These are phyloP conservation scores for Orbilia brochopaga DNA, from an alignment of 2,329 filamentous ascomycete species.

Conservation along the genomic window DNA sequence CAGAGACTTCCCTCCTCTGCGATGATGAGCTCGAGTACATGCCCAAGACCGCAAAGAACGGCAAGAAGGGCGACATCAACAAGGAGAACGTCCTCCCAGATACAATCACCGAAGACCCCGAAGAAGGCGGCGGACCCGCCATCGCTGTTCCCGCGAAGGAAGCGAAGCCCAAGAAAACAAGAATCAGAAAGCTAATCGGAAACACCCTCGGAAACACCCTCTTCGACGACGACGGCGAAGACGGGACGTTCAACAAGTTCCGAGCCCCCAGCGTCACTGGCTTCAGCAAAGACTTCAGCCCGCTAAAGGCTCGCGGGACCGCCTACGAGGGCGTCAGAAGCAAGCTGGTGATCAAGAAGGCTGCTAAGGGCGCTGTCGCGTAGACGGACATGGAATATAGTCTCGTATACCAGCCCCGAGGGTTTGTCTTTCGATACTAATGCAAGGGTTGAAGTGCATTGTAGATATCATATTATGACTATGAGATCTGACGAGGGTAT, in stretches of 20 bases:
- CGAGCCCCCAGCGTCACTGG: constrained; percentile 44
- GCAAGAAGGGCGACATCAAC: constrained; percentile 51
- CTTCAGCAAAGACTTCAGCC: constrained; percentile 51
- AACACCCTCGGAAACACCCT: constrained; percentile 68
- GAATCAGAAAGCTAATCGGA: constrained; percentile 75
- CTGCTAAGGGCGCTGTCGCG: neutral
- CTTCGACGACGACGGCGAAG: constrained; percentile 73
- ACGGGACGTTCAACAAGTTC: constrained; percentile 55
- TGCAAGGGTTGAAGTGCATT: neutral
- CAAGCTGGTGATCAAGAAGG: constrained; percentile 41
- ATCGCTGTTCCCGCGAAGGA: constrained; percentile 33
- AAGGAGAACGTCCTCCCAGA: constrained; percentile 52
- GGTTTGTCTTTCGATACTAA: no score
- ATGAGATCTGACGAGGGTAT: constrained; percentile 19
- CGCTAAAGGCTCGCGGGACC: constrained; percentile 55
- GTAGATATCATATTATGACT: constrained; percentile 46
- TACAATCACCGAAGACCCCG: constrained; percentile 35
- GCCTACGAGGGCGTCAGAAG: constrained; percentile 35
- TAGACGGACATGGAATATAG: constrained; percentile 4
- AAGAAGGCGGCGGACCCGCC: constrained; percentile 32
- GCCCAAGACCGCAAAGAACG: constrained; percentile 52
- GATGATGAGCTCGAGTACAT: constrained; percentile 58
- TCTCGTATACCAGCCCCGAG: no score
- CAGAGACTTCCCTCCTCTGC: constrained; percentile 55
- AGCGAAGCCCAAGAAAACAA: constrained; percentile 59